phyloP scores from a whole-genome alignment of 208 protist genomes.

The Crithidia fasciculata region DNA sequence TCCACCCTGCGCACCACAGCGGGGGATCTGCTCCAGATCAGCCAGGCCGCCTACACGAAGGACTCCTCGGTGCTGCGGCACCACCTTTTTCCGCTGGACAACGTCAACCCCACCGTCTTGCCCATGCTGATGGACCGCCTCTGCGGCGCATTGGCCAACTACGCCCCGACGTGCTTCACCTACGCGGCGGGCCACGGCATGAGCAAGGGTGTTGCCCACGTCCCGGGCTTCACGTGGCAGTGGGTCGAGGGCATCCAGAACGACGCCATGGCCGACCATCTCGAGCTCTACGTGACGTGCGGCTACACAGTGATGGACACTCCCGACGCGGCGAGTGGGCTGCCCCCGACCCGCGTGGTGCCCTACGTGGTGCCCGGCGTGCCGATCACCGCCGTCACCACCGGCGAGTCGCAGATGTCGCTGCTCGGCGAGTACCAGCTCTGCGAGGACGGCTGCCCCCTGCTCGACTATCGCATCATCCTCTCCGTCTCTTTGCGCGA shows the following conservation, averaged over 20 bases:
- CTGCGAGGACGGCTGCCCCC: constrained; percentile 20
- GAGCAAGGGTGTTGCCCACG: constrained; percentile 14
- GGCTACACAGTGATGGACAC: constrained; percentile 51
- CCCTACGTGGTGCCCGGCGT: constrained; percentile 63
- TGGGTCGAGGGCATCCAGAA: constrained; percentile 80
- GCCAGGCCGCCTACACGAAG: constrained; percentile 30
- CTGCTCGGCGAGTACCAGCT: constrained; percentile 60
- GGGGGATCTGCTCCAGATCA: constrained; percentile 34
- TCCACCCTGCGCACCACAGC: constrained; percentile 28
- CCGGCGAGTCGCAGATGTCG: constrained; percentile 60
- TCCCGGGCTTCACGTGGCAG: constrained; percentile 71
- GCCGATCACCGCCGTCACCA: constrained; percentile 45
- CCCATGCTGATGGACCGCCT: constrained; percentile 77
- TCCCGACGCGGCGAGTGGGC: constrained; percentile 8
- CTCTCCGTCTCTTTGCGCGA: constrained; percentile 60
- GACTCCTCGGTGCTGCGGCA: constrained; percentile 70
- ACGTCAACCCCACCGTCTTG: constrained; percentile 54
- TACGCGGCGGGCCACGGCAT: constrained; percentile 5
- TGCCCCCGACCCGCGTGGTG: constrained; percentile 47
- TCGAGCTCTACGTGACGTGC: constrained; percentile 73
- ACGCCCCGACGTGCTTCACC: constrained; percentile 43
- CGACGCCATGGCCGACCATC: constrained; percentile 56
- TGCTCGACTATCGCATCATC: constrained; percentile 45
- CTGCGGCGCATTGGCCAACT: constrained; percentile 61
- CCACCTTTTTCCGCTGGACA: constrained; percentile 63